These are phyloP conservation scores for Solanum hybrid DNA, from an alignment of 305 asterid genomes.

Conservation along the genomic window DNA sequence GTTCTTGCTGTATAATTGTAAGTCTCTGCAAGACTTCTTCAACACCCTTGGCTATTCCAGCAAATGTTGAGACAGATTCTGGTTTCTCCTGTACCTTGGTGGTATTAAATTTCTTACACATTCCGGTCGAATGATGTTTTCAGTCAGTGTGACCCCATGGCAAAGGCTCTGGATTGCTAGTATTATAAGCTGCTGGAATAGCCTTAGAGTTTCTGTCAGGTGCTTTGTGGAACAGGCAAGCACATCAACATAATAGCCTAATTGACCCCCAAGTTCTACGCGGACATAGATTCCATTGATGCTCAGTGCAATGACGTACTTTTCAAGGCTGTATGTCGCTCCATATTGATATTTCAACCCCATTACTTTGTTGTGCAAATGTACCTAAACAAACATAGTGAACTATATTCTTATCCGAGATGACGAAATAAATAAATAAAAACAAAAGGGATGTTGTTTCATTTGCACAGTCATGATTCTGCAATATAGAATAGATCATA, in stretches of 20 bases:
- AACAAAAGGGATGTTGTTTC: not conserved
- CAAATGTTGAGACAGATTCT: constrained; percentile 9
- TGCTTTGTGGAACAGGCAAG: constrained; percentile 71
- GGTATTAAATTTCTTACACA: constrained; percentile 59
- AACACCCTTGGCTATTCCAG: constrained; percentile 64
- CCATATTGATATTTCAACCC: constrained; percentile 62
- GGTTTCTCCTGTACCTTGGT: constrained; percentile 62
- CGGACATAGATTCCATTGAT: constrained; percentile 64
- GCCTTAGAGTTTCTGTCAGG: constrained; percentile 70
- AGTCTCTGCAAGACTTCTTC: constrained; percentile 70
- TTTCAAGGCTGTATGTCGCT: constrained; percentile 68
- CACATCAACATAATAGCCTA: constrained; percentile 55
- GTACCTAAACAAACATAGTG: constrained; percentile 42
- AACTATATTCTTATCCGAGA: not conserved
- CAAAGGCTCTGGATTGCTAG: constrained; percentile 66
- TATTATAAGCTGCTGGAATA: constrained; percentile 61
- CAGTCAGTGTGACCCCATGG: constrained; percentile 50
- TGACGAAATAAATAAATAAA: not conserved
- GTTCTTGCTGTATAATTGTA: constrained; percentile 81
- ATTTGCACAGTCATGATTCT: not conserved
- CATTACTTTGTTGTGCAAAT: constrained; percentile 62
- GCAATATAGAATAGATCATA: not conserved
- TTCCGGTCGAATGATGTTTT: constrained; percentile 58
- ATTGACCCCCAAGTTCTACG: constrained; percentile 71
- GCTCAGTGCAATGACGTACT: constrained; percentile 41